A percentile compares a stretch with the other conserved stretches of the same genome.
These are phyloP conservation scores for Neurospora terricola DNA, from an alignment of 495 filamentous ascomycete genomes.

Conservation along the genomic window DNA sequence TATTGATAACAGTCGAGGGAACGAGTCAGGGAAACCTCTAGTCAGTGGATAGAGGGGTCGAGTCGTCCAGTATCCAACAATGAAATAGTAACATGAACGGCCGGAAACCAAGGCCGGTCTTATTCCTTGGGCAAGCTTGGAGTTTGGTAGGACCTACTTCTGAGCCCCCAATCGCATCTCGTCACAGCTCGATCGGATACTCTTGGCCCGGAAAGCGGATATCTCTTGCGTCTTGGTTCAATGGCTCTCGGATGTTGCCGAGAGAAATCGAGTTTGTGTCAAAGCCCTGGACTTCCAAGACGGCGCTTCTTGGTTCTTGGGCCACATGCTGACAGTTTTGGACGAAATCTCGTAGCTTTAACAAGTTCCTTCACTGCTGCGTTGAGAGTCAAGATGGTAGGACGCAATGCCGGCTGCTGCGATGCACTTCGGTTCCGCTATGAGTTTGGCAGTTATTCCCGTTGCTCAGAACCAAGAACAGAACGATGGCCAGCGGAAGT, in stretches of 20 bases:
- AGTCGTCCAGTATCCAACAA: background rate
- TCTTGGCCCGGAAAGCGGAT: background rate
- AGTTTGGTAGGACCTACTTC: background rate
- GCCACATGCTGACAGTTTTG: background rate
- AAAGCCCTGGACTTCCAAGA: background rate
- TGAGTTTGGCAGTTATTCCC: background rate
- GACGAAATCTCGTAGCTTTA: background rate
- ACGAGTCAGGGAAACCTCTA: background rate
- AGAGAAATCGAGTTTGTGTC: background rate
- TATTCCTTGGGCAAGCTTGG: background rate
- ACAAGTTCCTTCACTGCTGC: background rate
- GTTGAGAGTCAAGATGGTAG: background rate
- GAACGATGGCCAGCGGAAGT: background rate
- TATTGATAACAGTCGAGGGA: background rate
- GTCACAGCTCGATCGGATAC: background rate
- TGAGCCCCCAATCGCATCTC: background rate
- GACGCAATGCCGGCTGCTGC: background rate
- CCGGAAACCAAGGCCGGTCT: background rate
- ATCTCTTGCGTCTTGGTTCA: background rate
- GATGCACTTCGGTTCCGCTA: background rate
- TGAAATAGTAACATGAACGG: background rate
- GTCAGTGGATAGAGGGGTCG: background rate
- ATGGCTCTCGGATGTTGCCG: background rate
- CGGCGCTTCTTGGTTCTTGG: background rate
- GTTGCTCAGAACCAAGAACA: background rate